These are phyloP conservation scores for Penicillium canariense DNA, from an alignment of 495 filamentous ascomycete species.

Conservation along the genomic window DNA sequence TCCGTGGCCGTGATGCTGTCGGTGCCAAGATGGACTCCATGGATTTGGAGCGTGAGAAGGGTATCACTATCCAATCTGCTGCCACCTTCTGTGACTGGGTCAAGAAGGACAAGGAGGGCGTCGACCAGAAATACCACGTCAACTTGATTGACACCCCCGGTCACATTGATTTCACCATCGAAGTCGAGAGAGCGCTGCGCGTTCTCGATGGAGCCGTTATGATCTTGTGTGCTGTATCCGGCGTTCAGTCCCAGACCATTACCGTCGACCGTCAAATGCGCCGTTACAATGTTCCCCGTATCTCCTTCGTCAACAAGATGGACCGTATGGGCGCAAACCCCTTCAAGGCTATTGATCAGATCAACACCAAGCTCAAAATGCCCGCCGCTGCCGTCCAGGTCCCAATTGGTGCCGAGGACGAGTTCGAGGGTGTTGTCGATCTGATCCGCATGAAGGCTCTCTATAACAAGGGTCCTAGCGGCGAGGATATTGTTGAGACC, in stretches of 20 bases:
- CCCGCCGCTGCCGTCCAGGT: slow-evolving; percentile 93
- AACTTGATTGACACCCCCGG: slow-evolving; percentile 99
- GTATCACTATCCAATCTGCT: slow-evolving; percentile 97
- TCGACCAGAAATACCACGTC: slow-evolving; percentile 91
- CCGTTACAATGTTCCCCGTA: slow-evolving; percentile 92
- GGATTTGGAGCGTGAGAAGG: slow-evolving; percentile 97
- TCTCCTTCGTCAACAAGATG: slow-evolving; percentile 99
- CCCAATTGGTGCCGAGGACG: slow-evolving; percentile 89
- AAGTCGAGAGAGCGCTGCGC: slow-evolving; percentile 93
- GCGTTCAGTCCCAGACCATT: slow-evolving; percentile 96
- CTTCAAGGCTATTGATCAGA: slow-evolving; percentile 95
- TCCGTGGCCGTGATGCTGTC: slow-evolving; percentile 89
- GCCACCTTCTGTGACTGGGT: slow-evolving; percentile 98
- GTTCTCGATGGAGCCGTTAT: slow-evolving; percentile 97
- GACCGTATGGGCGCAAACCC: slow-evolving; percentile 98
- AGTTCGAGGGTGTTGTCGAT: slow-evolving; percentile 93
- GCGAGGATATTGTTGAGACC: slow-evolving; percentile 66
- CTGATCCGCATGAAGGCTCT: slow-evolving; percentile 88
- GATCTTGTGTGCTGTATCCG: slow-evolving; percentile 96
- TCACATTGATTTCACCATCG: slow-evolving; percentile 99
- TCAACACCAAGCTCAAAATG: slow-evolving; percentile 91
- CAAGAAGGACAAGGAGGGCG: slow-evolving; percentile 68
- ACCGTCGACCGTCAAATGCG: slow-evolving; percentile 99
- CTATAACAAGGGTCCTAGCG: slow-evolving; percentile 82
- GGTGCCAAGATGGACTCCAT: slow-evolving; percentile 99